These are phyloP conservation scores for Cryphonectria naterciae DNA, from an alignment of 2,329 filamentous ascomycete genomes.

Conservation along the genomic window DNA sequence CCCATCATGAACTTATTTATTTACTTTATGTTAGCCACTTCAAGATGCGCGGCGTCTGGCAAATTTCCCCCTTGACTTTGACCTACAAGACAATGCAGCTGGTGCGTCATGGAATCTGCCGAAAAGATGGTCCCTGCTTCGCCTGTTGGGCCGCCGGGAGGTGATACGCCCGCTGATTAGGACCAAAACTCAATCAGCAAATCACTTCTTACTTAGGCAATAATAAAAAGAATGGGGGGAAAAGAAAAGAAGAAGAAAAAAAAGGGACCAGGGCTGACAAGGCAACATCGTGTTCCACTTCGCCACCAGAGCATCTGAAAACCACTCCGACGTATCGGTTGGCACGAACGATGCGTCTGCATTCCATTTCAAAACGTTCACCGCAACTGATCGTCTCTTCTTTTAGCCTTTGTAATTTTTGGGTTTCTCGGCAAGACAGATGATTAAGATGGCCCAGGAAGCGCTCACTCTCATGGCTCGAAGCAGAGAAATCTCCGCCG, in stretches of 20 bases:
- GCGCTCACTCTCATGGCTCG: constrained; percentile 41
- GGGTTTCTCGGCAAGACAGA: constrained; percentile 17
- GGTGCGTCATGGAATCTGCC: constrained; percentile 47
- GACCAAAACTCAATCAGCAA: background rate
- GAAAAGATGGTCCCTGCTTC: constrained; percentile 35
- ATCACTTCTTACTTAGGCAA: no score
- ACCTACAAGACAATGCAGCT: constrained; percentile 46
- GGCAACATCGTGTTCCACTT: constrained; percentile 48
- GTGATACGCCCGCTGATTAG: constrained; percentile 11
- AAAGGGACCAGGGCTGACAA: constrained; percentile 33
- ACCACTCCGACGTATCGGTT: constrained; percentile 44
- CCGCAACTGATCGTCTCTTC: constrained; percentile 36
- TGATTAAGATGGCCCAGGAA: no score
- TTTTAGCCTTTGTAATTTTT: constrained; percentile 5
- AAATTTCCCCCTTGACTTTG: background rate
- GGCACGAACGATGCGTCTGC: constrained; percentile 45
- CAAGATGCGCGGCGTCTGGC: background rate
- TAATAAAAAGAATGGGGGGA: background rate
- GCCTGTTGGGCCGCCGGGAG: constrained; percentile 32
- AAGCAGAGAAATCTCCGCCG: constrained; percentile 44
- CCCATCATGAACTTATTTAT: constrained; percentile 42
- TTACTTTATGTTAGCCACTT: constrained; percentile 9
- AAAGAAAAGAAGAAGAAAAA: background rate
- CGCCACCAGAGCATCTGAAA: constrained; percentile 41
- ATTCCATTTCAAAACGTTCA: constrained; percentile 43